A percentile compares a stretch with the other conserved stretches of the same genome.
These are phyloP conservation scores for Liquidambar formosana DNA, from an alignment of 164 flowering plant genomes.

Conservation along the genomic window DNA sequence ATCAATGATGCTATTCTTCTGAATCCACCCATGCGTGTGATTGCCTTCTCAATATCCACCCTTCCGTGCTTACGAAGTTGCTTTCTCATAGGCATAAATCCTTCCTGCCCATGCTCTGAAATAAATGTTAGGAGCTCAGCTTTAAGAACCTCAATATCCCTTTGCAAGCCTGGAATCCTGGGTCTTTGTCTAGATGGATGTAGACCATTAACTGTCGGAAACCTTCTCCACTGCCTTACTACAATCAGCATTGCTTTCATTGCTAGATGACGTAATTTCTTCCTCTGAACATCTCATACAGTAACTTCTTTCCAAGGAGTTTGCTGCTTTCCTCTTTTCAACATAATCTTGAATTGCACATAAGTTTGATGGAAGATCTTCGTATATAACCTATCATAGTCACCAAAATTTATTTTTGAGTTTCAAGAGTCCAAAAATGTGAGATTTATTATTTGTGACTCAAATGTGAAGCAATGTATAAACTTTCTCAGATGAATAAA, in stretches of 20 bases:
- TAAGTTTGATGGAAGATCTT: slow-evolving; percentile 96
- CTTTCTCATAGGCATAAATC: slow-evolving; percentile 99
- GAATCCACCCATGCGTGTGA: slow-evolving; percentile 91
- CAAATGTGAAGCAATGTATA: too few species aligned
- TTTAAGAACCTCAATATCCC: slow-evolving; percentile 78
- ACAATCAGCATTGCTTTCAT: slow-evolving; percentile 7
- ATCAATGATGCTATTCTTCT: slow-evolving; percentile 74
- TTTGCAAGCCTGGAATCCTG: slow-evolving; percentile 86
- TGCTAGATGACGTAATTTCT: slow-evolving; percentile 19
- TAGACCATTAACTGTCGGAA: slow-evolving; percentile 11
- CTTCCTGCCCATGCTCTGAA: slow-evolving; percentile 82
- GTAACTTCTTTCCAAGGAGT: slow-evolving; percentile 22
- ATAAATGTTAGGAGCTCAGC: slow-evolving; percentile 70
- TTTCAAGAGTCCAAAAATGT: background rate
- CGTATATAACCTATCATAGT: slow-evolving; percentile 75
- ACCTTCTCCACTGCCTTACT: slow-evolving; percentile 13
- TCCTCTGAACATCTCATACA: slow-evolving; percentile 22
- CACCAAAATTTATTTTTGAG: background rate
- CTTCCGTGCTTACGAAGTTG: slow-evolving; percentile 86
- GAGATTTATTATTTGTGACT: background rate
- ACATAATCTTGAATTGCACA: slow-evolving; percentile 88
- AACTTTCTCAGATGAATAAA: background rate
- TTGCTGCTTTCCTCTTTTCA: slow-evolving; percentile 51
- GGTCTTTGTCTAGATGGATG: slow-evolving; percentile 49
- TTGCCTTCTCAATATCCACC: slow-evolving; percentile 94